A percentile compares a stretch with the other conserved stretches of the same genome.
These are phyloP conservation scores for Umbelopsis ramanniana DNA, from an alignment of 192 early-diverging fungal species.

Conservation along the genomic window DNA sequence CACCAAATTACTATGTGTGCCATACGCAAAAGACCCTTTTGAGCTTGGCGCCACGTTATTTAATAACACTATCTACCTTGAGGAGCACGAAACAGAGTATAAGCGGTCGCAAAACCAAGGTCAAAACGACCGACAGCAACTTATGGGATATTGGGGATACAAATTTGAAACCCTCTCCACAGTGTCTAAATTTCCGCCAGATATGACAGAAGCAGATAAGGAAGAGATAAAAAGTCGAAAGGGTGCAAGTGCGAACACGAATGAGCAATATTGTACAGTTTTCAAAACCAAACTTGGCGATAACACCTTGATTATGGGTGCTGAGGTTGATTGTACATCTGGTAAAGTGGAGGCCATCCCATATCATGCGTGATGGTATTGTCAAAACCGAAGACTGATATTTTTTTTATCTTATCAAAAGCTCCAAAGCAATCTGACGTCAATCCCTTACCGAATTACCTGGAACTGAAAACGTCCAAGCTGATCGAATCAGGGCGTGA, in stretches of 20 bases:
- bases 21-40: slow-evolving; percentile 84
- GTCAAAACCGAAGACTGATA: not conserved
- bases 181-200: slow-evolving; percentile 57
- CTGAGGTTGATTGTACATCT: slow-evolving; percentile 88
- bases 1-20: slow-evolving; percentile 83
- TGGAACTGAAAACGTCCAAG: slow-evolving; percentile 89
- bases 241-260: slow-evolving; percentile 69
- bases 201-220: slow-evolving; percentile 40
- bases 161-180: slow-evolving; percentile 84
- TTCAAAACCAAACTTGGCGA: slow-evolving; percentile 76
- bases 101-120: slow-evolving; percentile 43
- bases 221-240: slow-evolving; percentile 49
- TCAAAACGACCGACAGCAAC: slow-evolving; percentile 55
- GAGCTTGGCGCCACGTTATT: slow-evolving; percentile 76
- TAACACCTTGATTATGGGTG: slow-evolving; percentile 79
- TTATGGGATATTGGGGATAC: slow-evolving; percentile 90
- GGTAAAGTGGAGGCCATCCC: slow-evolving; percentile 31
- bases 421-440: not conserved
- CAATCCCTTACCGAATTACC: slow-evolving; percentile 68
- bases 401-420: not conserved
- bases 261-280: slow-evolving; percentile 89
- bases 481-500: slow-evolving; percentile 56
- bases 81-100: slow-evolving; percentile 65
- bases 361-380: not conserved
- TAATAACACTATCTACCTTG: slow-evolving; percentile 73